Base-by-base conservation (phyloP, 129 eudicot genomes). In the Artemisia annua region DNA sequence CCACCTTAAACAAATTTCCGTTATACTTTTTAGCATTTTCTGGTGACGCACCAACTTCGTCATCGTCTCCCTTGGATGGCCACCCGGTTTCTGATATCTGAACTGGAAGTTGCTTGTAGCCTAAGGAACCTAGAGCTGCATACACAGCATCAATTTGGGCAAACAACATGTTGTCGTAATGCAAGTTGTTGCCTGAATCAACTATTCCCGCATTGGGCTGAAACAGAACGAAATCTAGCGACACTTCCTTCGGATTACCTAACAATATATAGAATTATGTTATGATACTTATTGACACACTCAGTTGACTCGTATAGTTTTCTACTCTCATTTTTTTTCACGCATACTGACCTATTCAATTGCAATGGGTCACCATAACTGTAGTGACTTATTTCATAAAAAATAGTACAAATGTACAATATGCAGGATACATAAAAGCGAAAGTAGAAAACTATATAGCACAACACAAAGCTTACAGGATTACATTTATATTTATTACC, bases 51-150 rank as follows among this genome's bases (percentile, higher is more conserved):
- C 98, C 97, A 19, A 80, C 48, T 75, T 90, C 97, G 30, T 88
- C 85, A 1, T 74, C 80, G 54, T 95, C 94, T 55, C 98, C 98
- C 49, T 86, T 87, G 0, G 97, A 86, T 50, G 99, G 99, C 99
- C 97, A 95, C 3, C 99, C 99, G 3, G 97, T 90, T 75, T 95
- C 99, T 39, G 97, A 95, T 60, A 95, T 78, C 83, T 88, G 89
- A 20, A 90, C 75, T 11, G 75, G 80, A 12, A 95, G 85, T 12
- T 80, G 84, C 75, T 83, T 83, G 75, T 70, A 82, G 5, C 88
- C 97, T 11, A 81, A 48, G 20, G 81, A 60, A n/a, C 78, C 85
- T 14, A 90, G 67, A 11, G 97, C 96, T 0, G 89, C 73, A 17
- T 90, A 82, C 1, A 86, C 94, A 1, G 97, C 97, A 44, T 90